These are phyloP conservation scores for Fusarium pseudograminearum DNA, from an alignment of 2,329 filamentous ascomycete species.

Conservation along the genomic window DNA sequence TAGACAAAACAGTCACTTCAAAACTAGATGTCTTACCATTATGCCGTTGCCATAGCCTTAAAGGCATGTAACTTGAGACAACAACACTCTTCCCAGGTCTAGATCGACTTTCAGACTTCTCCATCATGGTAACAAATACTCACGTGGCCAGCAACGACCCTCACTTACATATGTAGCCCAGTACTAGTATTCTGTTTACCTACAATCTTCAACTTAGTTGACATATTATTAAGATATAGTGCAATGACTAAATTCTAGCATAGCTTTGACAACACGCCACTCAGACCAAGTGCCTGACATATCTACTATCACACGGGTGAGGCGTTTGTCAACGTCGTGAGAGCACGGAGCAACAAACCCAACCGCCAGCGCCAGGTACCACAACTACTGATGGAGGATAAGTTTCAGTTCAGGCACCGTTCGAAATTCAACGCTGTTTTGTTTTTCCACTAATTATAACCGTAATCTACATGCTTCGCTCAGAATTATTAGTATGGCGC, in stretches of 20 bases:
- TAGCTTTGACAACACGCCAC: background rate
- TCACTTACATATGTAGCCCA: background rate
- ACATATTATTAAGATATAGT: background rate
- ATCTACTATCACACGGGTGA: background rate
- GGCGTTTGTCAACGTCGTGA: background rate
- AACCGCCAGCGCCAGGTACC: too few relatives aligned
- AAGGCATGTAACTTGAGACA: conserved; percentile 1
- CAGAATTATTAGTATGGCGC: background rate
- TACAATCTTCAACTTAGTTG: background rate
- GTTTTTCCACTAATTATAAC: too few relatives aligned
- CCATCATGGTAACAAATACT: background rate
- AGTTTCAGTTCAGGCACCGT: background rate
- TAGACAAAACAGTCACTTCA: background rate
- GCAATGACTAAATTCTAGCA: background rate
- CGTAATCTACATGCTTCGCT: background rate
- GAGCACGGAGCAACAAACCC: background rate
- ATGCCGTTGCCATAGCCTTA: background rate
- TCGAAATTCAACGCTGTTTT: background rate
- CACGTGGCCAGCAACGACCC: background rate
- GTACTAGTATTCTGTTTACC: background rate
- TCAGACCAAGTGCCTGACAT: background rate
- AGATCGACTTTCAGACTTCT: too few relatives aligned
- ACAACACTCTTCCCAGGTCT: background rate
- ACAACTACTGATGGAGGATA: background rate
- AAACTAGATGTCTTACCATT: background rate